phyloP scores from a whole-genome alignment of 2,329 filamentous ascomycete genomes.

The Huntiella bhutanensis region DNA sequence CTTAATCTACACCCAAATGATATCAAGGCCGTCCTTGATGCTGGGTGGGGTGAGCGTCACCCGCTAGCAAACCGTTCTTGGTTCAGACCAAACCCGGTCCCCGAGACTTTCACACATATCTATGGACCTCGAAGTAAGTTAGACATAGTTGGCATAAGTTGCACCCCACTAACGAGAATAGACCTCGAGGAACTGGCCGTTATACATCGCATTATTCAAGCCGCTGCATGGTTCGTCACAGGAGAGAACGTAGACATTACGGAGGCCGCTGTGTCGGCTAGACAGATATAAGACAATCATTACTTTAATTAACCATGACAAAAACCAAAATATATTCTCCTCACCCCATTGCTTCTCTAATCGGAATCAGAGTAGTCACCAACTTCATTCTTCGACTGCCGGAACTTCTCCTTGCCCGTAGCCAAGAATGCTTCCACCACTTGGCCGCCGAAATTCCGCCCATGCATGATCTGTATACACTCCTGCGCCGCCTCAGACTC shows the following conservation, averaged over 20 bases:
- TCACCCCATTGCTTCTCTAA: background rate
- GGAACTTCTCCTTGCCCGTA: slow-evolving; percentile 53
- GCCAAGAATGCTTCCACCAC: slow-evolving; percentile 53
- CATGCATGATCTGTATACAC: slow-evolving; percentile 60
- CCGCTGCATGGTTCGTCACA: slow-evolving; percentile 49
- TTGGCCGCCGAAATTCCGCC: slow-evolving; percentile 57
- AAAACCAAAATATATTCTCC: background rate
- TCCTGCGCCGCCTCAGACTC: slow-evolving; percentile 49
- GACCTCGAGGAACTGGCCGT: slow-evolving; percentile 47
- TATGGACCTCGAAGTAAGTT: slow-evolving; percentile 51
- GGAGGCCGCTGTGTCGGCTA: background rate
- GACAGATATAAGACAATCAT: background rate
- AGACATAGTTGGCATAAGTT: background rate
- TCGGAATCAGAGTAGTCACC: slow-evolving; percentile 8
- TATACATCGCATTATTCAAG: slow-evolving; percentile 51
- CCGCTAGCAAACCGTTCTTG: slow-evolving; percentile 48
- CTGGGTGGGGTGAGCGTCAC: slow-evolving; percentile 61
- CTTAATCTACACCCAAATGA: slow-evolving; percentile 65
- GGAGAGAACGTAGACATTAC: slow-evolving; percentile 20
- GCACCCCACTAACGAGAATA: slow-evolving; percentile 13
- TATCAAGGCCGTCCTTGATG: slow-evolving; percentile 49
- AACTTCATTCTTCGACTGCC: slow-evolving; percentile 38
- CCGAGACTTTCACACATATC: slow-evolving; percentile 58
- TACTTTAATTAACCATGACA: background rate
- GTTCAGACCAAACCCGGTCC: slow-evolving; percentile 45